phyloP scores from a whole-genome alignment of 352 stramenopile genomes.

The Phytopythium litorale region DNA sequence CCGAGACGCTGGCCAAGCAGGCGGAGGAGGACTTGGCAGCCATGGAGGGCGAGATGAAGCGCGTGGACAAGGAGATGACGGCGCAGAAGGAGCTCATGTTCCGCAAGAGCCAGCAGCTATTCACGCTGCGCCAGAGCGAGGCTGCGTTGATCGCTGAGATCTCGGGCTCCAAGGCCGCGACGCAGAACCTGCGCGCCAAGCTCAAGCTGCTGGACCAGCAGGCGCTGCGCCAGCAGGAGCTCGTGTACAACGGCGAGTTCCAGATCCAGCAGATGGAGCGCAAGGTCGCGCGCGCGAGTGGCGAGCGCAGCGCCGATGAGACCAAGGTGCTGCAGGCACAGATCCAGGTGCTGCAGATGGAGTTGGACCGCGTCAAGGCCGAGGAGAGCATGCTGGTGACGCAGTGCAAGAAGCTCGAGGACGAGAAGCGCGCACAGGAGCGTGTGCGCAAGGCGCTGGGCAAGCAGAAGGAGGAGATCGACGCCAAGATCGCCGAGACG shows the following conservation, averaged over 20 bases:
- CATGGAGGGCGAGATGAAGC: conserved; percentile 61
- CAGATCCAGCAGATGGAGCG: conserved; percentile 97
- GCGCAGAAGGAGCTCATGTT: conserved; percentile 93
- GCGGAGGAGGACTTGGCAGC: conserved; percentile 71
- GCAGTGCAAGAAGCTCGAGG: conserved; percentile 92
- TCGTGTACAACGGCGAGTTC: conserved; percentile 96
- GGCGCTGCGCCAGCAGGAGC: conserved; percentile 88
- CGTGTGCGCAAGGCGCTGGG: conserved; percentile 73
- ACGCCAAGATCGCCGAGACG: conserved; percentile 82
- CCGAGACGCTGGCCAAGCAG: conserved; percentile 80
- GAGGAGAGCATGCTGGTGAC: conserved; percentile 86
- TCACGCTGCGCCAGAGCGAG: conserved; percentile 85
- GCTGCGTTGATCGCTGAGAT: conserved; percentile 90
- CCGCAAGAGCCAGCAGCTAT: conserved; percentile 87
- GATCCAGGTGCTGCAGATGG: conserved; percentile 89
- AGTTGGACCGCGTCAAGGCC: conserved; percentile 84
- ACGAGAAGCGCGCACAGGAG: conserved; percentile 83
- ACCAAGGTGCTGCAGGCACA: conserved; percentile 89
- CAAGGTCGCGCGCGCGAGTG: conserved; percentile 91
- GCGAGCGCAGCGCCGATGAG: conserved; percentile 93
- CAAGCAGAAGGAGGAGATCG: conserved; percentile 77
- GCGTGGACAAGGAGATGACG: conserved; percentile 74
- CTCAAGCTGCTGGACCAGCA: conserved; percentile 90
- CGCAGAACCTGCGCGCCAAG: conserved; percentile 89
- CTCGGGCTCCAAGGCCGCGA: conserved; percentile 81